Percentiles rank a stretch among this genome's conserved stretches.
Evolutionary conservation across 305 asterid genomes (phyloP).

Genomic region (Fraxinus platypoda): DNA sequence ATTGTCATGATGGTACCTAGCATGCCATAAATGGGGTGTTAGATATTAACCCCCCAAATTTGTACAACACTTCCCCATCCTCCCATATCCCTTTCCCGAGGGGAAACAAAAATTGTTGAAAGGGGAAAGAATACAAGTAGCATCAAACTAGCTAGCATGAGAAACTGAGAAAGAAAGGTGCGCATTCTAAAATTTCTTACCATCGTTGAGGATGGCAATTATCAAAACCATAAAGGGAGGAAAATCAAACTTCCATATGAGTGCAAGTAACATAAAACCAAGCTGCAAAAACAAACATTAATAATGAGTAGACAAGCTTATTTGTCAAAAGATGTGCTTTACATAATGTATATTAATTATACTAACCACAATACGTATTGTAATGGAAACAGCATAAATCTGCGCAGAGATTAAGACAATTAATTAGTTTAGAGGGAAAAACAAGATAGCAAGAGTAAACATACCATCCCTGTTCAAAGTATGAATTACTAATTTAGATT

Average conservation of each 20-base stretch:
- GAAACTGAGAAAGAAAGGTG: background rate
- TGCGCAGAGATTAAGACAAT: conserved; percentile 32
- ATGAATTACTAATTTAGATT: background rate
- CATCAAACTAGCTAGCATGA: background rate
- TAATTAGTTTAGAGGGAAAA: conserved; percentile 26
- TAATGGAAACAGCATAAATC: conserved; percentile 86
- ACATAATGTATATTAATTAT: background rate
- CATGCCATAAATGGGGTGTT: background rate
- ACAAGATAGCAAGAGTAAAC: background rate
- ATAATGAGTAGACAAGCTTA: conserved; percentile 16
- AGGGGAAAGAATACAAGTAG: background rate
- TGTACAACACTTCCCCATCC: background rate
- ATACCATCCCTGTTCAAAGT: background rate
- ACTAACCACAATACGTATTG: conserved; percentile 84
- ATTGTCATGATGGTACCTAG: conserved; percentile 83
- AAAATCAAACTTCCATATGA: conserved; percentile 74
- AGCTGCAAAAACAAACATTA: conserved; percentile 45
- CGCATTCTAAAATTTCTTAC: conserved; percentile 29
- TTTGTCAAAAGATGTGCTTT: background rate
- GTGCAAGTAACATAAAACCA: conserved; percentile 79
- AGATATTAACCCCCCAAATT: background rate
- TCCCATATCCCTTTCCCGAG: conserved; percentile 9
- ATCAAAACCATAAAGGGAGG: conserved; percentile 87
- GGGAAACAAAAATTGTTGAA: background rate
- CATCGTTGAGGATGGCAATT: conserved; percentile 75